Base-by-base conservation (phyloP, 2,329 filamentous ascomycete genomes). In the Myriosclerotinia scirpicola region DNA sequence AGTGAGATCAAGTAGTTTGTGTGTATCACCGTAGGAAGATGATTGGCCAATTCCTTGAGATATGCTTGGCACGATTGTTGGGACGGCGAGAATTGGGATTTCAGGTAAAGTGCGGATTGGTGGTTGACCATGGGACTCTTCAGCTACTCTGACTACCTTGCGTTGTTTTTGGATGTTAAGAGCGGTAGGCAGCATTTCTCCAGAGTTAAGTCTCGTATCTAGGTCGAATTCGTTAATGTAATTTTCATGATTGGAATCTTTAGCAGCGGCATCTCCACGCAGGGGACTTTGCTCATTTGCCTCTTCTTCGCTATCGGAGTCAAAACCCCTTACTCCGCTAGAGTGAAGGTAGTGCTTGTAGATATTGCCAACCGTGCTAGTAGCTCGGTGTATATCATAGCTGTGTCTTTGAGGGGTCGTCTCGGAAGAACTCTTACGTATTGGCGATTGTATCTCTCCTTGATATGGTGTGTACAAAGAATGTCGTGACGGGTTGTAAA, bases 321-420 rank as follows among this genome's bases (percentile, higher is more conserved):
- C 58, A 14, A 50, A 26, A 46, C 64, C 61, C 14, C 62, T 40
- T 30, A 54, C 26, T 14, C 62, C 66, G 22, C 68, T 67, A 14
- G 53, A 67, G 22, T 52, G 65, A 40, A 70, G 54, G 50, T 75
- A 75, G 14, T 72, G 70, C n/a, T 61, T 67, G 59, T 73, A 72
- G 5, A 75, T 74, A 20, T 75, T 73, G 7, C 71, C 72, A 53
- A 76, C 67, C 5, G 74, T 76, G 40, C 73, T 75, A 44, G 71
- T 69, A 42, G 73, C 71, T 34, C 64, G 46, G 20, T 46, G 46
- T 44, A 70, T 38, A 67, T 44, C 40, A 67, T 69, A 53, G 9
- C 64, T 66, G 26, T 46, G 55, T 14, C 50, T 46, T 20, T 69
- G 66, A 30, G 66, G 52, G 30, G 66, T 67, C n/a, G 63, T 40